phyloP scores from a whole-genome alignment of 1,139 yeast species.

The Arxiozyma telluris region DNA sequence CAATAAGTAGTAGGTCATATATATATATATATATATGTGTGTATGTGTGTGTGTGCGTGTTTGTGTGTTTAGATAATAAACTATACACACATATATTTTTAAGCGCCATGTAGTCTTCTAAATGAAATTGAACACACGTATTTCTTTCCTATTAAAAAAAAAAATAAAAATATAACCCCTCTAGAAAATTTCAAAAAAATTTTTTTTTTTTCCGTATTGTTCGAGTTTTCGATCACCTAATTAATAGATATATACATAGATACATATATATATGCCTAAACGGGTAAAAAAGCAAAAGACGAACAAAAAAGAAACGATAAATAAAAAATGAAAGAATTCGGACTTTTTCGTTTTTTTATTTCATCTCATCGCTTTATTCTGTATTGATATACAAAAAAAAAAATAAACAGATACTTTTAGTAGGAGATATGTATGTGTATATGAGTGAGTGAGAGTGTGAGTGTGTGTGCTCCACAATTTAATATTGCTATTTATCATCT shows the following conservation, averaged over 20 bases:
- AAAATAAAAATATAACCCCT: no score
- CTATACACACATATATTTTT: background rate
- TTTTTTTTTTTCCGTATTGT: background rate
- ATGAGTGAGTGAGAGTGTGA: no score
- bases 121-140: no score
- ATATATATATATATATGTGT: no score
- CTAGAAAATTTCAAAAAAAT: no score
- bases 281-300: background rate
- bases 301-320: background rate
- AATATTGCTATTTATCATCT: background rate
- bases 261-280: background rate
- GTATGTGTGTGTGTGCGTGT: background rate
- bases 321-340: background rate
- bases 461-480: background rate
- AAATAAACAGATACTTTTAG: no score
- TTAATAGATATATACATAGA: background rate
- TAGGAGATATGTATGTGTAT: background rate
- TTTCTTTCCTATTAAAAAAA: no score
- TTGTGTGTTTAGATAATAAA: background rate
- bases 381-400: background rate
- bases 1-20: background rate
- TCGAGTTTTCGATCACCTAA: no score
- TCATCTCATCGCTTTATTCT: background rate
- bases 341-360: background rate
- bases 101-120: background rate